Conservation (phyloP, 495 filamentous ascomycete genomes). For the Gamarada debralockiae region DNA sequence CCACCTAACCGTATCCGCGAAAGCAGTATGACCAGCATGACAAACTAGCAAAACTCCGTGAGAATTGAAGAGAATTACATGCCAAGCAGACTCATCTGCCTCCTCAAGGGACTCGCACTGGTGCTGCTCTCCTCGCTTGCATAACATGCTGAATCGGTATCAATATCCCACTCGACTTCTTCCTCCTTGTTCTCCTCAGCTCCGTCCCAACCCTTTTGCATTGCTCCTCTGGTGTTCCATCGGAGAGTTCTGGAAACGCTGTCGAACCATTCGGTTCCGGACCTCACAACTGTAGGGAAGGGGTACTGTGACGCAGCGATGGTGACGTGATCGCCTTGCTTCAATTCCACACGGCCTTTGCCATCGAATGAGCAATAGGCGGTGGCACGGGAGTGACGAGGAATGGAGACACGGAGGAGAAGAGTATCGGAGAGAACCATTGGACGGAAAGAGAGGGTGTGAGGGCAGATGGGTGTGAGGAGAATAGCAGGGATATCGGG, state of each 20-base stretch:
- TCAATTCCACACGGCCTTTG: constrained; percentile 88
- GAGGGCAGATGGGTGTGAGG: constrained; percentile 94
- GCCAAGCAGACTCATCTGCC: constrained; percentile 62
- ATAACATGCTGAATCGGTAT: constrained; percentile 68
- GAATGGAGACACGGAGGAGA: constrained; percentile 82
- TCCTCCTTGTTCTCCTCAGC: constrained; percentile 39
- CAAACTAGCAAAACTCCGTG: too few relatives aligned
- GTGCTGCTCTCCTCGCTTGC: constrained; percentile 59
- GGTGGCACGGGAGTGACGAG: constrained; percentile 76
- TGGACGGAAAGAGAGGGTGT: constrained; percentile 92
- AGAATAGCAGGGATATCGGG: constrained; percentile 97
- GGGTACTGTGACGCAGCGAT: constrained; percentile 93
- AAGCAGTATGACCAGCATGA: too few relatives aligned
- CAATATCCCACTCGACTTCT: constrained; percentile 73
- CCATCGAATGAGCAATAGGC: constrained; percentile 97
- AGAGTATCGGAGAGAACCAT: constrained; percentile 98
- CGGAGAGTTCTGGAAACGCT: constrained; percentile 83
- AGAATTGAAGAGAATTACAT: too few relatives aligned
- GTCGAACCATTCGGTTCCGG: constrained; percentile 88
- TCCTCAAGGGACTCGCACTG: constrained; percentile 60
- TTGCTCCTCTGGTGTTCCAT: constrained; percentile 86
- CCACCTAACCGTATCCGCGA: too few relatives aligned
- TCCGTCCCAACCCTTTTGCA: constrained; percentile 66
- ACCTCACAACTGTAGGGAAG: constrained; percentile 86
- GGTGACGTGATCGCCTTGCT: constrained; percentile 88